These are phyloP conservation scores for Penicillium daleae DNA, from an alignment of 495 filamentous ascomycete species.

Conservation along the genomic window DNA sequence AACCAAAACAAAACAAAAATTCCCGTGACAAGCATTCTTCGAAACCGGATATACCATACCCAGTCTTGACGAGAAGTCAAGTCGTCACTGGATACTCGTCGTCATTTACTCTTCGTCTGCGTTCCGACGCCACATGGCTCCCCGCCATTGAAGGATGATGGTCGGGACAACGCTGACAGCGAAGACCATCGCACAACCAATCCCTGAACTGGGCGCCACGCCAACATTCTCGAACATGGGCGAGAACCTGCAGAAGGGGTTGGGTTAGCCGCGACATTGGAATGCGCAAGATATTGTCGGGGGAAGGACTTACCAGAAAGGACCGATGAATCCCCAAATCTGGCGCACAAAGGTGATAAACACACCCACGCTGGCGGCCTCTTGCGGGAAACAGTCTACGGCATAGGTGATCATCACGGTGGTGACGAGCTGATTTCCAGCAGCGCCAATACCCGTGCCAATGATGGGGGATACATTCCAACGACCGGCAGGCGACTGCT, in stretches of 20 bases:
- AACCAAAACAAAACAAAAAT: neutral
- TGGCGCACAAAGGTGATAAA: slow-evolving; percentile 57
- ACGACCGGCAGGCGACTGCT: slow-evolving; percentile 38
- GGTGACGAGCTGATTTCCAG: slow-evolving; percentile 60
- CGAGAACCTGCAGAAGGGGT: slow-evolving; percentile 36
- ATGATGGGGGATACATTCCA: slow-evolving; percentile 56
- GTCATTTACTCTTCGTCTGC: slow-evolving; percentile 13
- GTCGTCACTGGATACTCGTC: neutral
- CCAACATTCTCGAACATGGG: slow-evolving; percentile 51
- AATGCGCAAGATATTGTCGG: neutral
- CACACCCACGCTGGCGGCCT: slow-evolving; percentile 55
- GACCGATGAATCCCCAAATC: slow-evolving; percentile 61
- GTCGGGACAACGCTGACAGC: slow-evolving; percentile 44
- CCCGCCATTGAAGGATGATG: slow-evolving; percentile 37
- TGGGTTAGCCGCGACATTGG: slow-evolving; percentile 12
- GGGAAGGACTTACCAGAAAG: slow-evolving; percentile 50
- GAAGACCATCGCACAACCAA: slow-evolving; percentile 38
- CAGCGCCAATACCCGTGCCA: slow-evolving; percentile 52
- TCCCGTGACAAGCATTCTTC: neutral
- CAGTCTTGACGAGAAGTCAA: neutral
- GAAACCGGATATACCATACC: neutral
- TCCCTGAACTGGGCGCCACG: slow-evolving; percentile 41
- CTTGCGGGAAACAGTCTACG: slow-evolving; percentile 53
- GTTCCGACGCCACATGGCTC: slow-evolving; percentile 26
- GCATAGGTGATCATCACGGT: slow-evolving; percentile 59